Evolutionary conservation across 257 asterid species (phyloP).

Genomic region (Solanum chiquidenum): DNA sequence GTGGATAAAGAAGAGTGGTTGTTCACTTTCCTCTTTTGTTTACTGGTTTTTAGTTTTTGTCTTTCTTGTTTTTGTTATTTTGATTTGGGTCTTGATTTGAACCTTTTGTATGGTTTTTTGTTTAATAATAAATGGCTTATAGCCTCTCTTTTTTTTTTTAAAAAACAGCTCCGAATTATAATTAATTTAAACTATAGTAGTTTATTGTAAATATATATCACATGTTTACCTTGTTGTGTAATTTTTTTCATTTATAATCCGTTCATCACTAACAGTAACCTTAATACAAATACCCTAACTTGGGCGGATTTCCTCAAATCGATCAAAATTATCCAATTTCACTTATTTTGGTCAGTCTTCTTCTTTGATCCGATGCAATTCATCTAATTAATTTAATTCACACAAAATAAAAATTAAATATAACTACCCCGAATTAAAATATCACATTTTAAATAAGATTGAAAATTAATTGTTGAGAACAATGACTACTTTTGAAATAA

Average conservation of each 20-base stretch:
- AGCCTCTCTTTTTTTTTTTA: neutral
- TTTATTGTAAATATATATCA: neutral
- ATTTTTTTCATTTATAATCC: too few relatives aligned
- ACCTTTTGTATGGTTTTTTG: neutral
- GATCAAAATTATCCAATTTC: neutral
- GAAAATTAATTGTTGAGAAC: neutral
- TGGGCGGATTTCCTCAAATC: neutral
- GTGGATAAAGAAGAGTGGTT: neutral
- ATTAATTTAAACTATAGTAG: neutral
- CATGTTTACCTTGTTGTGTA: neutral
- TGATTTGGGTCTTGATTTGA: neutral
- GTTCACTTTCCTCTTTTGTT: neutral
- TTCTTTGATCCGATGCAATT: too few relatives aligned
- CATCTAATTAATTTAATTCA: too few relatives aligned
- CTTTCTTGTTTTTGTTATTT: neutral
- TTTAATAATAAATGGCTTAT: neutral
- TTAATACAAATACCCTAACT: neutral
- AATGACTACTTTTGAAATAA: neutral
- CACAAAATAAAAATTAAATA: too few relatives aligned
- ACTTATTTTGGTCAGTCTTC: neutral
- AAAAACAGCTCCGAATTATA: neutral
- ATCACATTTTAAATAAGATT: neutral
- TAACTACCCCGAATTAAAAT: neutral
- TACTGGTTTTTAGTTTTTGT: neutral
- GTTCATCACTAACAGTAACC: neutral